Percentiles rank a stretch among this genome's conserved stretches.
Evolutionary conservation across 306 rosid genomes (phyloP).

Genomic region (Geum urbanum): DNA sequence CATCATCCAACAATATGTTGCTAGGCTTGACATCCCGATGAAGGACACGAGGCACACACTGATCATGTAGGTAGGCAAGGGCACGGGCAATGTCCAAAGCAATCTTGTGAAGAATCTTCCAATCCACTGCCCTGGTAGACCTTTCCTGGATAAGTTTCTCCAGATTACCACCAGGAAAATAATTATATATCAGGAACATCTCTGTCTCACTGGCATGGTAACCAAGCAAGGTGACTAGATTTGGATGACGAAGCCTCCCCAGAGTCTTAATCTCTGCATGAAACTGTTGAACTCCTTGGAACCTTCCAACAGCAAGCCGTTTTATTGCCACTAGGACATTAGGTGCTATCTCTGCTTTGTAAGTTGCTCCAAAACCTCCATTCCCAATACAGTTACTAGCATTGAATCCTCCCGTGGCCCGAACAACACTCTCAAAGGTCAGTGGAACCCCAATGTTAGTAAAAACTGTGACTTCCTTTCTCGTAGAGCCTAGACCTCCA

Average conservation of each 20-base stretch:
- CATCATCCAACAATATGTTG: slow-evolving; percentile 83
- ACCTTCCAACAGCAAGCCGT: slow-evolving; percentile 86
- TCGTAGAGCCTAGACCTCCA: slow-evolving; percentile 49
- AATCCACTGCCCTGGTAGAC: slow-evolving; percentile 78
- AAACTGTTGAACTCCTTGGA: slow-evolving; percentile 86
- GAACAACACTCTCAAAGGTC: slow-evolving; percentile 76
- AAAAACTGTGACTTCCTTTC: slow-evolving; percentile 76
- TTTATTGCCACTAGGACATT: slow-evolving; percentile 68
- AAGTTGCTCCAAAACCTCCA: slow-evolving; percentile 97
- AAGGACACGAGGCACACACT: slow-evolving; percentile 87
- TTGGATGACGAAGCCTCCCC: slow-evolving; percentile 81
- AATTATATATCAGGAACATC: slow-evolving; percentile 85
- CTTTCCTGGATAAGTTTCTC: slow-evolving; percentile 91
- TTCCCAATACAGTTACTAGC: slow-evolving; percentile 83
- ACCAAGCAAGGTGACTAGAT: slow-evolving; percentile 82
- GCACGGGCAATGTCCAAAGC: slow-evolving; percentile 89
- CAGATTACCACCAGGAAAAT: slow-evolving; percentile 82
- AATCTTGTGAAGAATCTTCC: slow-evolving; percentile 92
- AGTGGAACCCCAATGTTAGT: slow-evolving; percentile 69
- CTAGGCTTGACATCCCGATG: slow-evolving; percentile 97
- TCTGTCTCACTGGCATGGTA: slow-evolving; percentile 90
- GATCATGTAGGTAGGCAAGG: slow-evolving; percentile 82
- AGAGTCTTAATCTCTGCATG: slow-evolving; percentile 85
- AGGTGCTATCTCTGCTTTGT: slow-evolving; percentile 77
- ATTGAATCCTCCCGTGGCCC: slow-evolving; percentile 71